phyloP scores from a whole-genome alignment of 768 basidiomycete species.

The Agaricus subrufescens region DNA sequence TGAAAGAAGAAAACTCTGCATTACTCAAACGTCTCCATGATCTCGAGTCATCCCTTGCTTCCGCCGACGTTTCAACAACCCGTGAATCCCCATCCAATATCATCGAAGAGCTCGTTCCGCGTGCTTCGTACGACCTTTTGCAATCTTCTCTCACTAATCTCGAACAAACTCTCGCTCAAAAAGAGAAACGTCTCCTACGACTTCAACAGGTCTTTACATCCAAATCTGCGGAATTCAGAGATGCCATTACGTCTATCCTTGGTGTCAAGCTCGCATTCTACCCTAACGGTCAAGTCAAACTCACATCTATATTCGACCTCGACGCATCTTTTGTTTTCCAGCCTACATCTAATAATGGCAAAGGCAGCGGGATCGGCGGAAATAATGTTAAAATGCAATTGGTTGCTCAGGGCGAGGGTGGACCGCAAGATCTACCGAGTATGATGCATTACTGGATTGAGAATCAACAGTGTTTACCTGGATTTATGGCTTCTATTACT shows the following conservation, averaged over 20 bases:
- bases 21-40: constrained; percentile 63
- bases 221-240: constrained; percentile 88
- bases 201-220: constrained; percentile 82
- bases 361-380: constrained; percentile 26
- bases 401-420: constrained; percentile 68
- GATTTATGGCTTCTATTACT: constrained; percentile 85
- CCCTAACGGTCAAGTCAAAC: constrained; percentile 83
- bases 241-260: constrained; percentile 83
- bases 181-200: constrained; percentile 75
- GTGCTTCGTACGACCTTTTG: constrained; percentile 75
- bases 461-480: constrained; percentile 80
- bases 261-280: constrained; percentile 92
- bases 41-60: constrained; percentile 32
- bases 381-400: constrained; percentile 61
- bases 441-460: constrained; percentile 85
- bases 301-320: constrained; percentile 89
- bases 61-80: neutral
- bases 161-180: constrained; percentile 60
- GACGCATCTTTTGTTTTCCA: constrained; percentile 86
- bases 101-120: constrained; percentile 54
- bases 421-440: constrained; percentile 69
- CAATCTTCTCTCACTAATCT: constrained; percentile 66
- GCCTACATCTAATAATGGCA: constrained; percentile 32
- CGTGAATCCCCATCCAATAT: neutral
- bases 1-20: constrained; percentile 82